Base-by-base conservation (phyloP, 83 land plant species). In the Picea mariana region DNA sequence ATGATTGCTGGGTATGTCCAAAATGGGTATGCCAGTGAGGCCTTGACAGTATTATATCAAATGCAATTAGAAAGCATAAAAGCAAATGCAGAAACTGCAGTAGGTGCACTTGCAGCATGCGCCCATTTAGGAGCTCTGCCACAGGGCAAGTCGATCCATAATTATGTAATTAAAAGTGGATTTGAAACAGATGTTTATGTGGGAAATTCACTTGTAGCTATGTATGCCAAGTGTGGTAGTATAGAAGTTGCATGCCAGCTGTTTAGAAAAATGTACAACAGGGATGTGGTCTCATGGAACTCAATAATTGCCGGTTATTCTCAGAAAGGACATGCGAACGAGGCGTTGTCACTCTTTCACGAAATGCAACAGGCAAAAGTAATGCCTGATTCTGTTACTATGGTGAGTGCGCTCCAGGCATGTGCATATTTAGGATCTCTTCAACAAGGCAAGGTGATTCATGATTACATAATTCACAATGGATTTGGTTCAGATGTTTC, bases 1-100 rank as follows among this genome's bases (percentile, higher is more conserved):
- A 87, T 90, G 77, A 89, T 92, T 66, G 86, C 84, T 24, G 93
- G 90, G 7, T 92, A 87, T 83, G 91, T 89, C 17, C 86, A 88
- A 31, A 83, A 89, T 79, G 91, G 91, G 66, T 64, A 77, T 59
- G 91, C 85, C 7, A 71, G 81, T 44, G 90, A 86, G 44, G 95
- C 95, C 15, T 61, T 89, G 13, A 72, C 34, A 8, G 77, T 90
- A 8, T 90, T 87, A 55, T 3, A 52, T 77, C 38, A 4, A 55
- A 23, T 77, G 42, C 60, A 52, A n/a, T 15, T 0, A 16, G 26
- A 23, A 75, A 24, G 78, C 23, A 9, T 20, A n/a, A 9, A 75
- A n/a, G 26, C 66, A 18, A 21, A 63, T 21, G 21, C 23, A 63
- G 66, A 18, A 18, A 63, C 66, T 63, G 20, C 23, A 21, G 20